Conservation (phyloP, 202 grass and related monocot species). For the Cymbopogon flexuosus region DNA sequence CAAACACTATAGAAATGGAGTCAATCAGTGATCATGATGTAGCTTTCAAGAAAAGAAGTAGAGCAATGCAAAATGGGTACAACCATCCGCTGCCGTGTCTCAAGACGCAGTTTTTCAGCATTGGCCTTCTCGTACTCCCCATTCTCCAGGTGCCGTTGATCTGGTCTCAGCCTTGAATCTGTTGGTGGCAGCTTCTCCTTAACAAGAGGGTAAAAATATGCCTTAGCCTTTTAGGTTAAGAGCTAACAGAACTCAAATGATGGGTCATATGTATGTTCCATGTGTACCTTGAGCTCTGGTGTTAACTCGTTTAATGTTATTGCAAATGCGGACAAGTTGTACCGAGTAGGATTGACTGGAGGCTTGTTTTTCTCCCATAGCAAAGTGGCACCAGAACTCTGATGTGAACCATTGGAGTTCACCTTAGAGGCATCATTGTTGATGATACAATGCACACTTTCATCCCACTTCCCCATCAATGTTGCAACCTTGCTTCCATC, state of each 20-base stretch:
- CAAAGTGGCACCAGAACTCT: conserved; percentile 38
- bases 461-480: conserved; percentile 70
- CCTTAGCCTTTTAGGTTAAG: conserved; percentile 25
- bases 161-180: conserved; percentile 70
- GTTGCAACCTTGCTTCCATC: conserved; percentile 60
- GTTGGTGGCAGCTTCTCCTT: conserved; percentile 78
- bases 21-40: conserved; percentile 6
- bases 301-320: conserved; percentile 83
- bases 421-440: conserved; percentile 33
- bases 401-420: conserved; percentile 27
- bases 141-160: conserved; percentile 56
- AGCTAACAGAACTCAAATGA: conserved; percentile 13
- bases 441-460: conserved; percentile 44
- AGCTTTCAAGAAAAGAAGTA: not conserved
- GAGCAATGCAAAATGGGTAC: not conserved
- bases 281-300: conserved; percentile 61
- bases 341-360: conserved; percentile 58
- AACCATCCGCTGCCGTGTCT: conserved; percentile 58
- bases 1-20: not conserved
- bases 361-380: conserved; percentile 68
- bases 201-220: conserved; percentile 10
- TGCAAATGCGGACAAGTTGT: conserved; percentile 73
- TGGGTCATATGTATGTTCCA: not conserved
- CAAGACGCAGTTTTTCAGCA: conserved; percentile 45
- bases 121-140: conserved; percentile 46